Evolutionary conservation across 441 rosid genomes (phyloP).

Genomic region (Pelargonium australe): DNA sequence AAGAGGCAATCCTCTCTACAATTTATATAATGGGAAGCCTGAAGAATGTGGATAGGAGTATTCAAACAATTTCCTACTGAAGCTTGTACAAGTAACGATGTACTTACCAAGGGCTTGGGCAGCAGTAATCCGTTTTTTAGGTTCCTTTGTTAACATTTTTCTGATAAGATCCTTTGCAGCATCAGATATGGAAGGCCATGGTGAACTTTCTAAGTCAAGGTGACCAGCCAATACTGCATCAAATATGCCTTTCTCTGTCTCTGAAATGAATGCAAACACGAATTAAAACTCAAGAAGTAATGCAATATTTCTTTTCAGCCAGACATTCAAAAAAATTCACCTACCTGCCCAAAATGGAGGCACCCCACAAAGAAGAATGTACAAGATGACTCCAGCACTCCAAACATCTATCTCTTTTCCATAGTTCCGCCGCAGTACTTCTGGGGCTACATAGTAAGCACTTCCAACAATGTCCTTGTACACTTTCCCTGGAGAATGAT

Average conservation of each 20-base stretch:
- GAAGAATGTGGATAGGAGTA: too few relatives aligned
- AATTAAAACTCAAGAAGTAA: background rate
- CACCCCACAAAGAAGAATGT: conserved; percentile 58
- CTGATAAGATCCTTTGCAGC: conserved; percentile 49
- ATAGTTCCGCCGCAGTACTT: conserved; percentile 40
- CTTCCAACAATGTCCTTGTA: conserved; percentile 47
- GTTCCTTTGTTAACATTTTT: conserved; percentile 45
- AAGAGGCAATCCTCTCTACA: too few relatives aligned
- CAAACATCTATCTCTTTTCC: conserved; percentile 64
- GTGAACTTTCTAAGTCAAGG: conserved; percentile 42
- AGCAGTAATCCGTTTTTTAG: conserved; percentile 47
- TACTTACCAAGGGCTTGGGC: conserved; percentile 50
- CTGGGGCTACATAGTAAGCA: conserved; percentile 62
- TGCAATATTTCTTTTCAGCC: background rate
- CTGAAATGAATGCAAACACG: conserved; percentile 23
- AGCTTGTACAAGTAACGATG: background rate
- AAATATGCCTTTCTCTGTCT: conserved; percentile 46
- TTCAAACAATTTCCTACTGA: too few relatives aligned
- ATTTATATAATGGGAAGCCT: too few relatives aligned
- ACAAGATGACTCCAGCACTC: conserved; percentile 64
- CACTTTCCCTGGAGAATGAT: conserved; percentile 36
- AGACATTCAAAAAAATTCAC: background rate
- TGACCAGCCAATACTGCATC: conserved; percentile 31
- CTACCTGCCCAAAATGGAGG: conserved; percentile 74
- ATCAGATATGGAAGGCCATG: conserved; percentile 51